Base-by-base conservation (phyloP, 225 moss, liverwort and hornwort genomes). In the Ulota crispa region DNA sequence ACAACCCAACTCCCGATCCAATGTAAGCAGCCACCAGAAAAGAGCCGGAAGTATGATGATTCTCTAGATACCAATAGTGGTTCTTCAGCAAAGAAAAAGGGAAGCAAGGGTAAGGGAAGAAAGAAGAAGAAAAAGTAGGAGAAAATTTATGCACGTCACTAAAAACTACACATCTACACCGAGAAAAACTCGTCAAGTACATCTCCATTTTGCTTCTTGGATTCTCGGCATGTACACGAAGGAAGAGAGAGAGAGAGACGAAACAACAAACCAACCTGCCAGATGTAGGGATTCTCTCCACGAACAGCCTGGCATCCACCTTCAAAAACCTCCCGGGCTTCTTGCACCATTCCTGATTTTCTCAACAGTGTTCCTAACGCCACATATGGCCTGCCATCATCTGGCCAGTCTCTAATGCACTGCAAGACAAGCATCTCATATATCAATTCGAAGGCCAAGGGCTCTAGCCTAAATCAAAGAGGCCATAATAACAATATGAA, bases 391-490 rank as follows among this genome's bases (percentile, higher is more conserved):
- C 98, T 94, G 59, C 98, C 98, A 85, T 99, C 92, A 73, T 92
- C 94, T 18, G 98, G 93, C 98, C 98, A 99, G 72, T 95, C 93
- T 85, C 86, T 89, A 43, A 95, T 94, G 81, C 94, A 99, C 98
- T 99, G 89, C 68, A 71, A 81, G 62, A 62, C 65, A 77, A 73
- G 68, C 67, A 79, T 34, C 65, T 68, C 39, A 83, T n/a, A 66
- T 27, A 69, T 41, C 72, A 62, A 56, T 80, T 62, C 64, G n/a
- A 64, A 63, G 63, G 56, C 56, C 32, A 78, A 72, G 73, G 50
- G 50, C 55, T 62, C 30, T 32, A 66, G 43, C 61, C 23, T 53
- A 23, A 39, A 39, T 60, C 72, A 39, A 70, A 78, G 41, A 73
- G 45, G 54, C 34, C 68, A 78, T 53, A 36, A 65, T 56, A 20